Conservation (phyloP, 345 rosid genomes). For the Aquilaria sinensis region DNA sequence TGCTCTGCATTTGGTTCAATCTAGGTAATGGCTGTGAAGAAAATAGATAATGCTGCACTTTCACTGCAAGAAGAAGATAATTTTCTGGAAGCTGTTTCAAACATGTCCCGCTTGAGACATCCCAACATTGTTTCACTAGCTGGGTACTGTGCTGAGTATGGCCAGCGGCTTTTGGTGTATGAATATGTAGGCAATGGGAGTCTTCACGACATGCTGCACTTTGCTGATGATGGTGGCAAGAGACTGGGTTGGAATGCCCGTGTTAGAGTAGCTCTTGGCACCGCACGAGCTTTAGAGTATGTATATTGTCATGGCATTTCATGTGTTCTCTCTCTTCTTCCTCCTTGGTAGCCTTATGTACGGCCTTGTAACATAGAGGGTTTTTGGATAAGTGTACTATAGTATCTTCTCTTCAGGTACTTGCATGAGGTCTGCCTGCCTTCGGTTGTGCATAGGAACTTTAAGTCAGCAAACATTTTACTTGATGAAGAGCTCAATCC, state of each 20-base stretch:
- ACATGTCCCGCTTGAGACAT: slow-evolving; percentile 91
- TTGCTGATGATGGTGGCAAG: slow-evolving; percentile 66
- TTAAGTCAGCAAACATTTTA: slow-evolving; percentile 94
- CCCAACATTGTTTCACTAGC: slow-evolving; percentile 75
- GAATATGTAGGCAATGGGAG: slow-evolving; percentile 71
- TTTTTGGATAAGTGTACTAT: slow-evolving; percentile 1
- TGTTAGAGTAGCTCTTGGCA: slow-evolving; percentile 95
- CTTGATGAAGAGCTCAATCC: slow-evolving; percentile 97
- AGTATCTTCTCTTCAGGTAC: slow-evolving; percentile 47
- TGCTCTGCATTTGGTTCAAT: slow-evolving; percentile 16
- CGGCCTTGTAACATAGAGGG: neutral
- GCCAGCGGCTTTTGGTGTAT: slow-evolving; percentile 93
- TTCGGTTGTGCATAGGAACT: slow-evolving; percentile 92
- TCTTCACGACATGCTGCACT: slow-evolving; percentile 83
- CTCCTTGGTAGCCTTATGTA: neutral
- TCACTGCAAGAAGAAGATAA: slow-evolving; percentile 90
- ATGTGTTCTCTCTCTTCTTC: slow-evolving; percentile 6
- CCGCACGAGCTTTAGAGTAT: slow-evolving; percentile 97
- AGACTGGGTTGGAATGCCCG: slow-evolving; percentile 88
- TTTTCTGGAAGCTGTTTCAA: slow-evolving; percentile 90
- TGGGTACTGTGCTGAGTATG: slow-evolving; percentile 95
- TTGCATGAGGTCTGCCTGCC: slow-evolving; percentile 99
- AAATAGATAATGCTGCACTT: slow-evolving; percentile 86
- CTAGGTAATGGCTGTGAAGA: slow-evolving; percentile 84
- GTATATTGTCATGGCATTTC: slow-evolving; percentile 24